Evolutionary conservation across 2,329 filamentous ascomycete genomes (phyloP).

Genomic region (Fonsecaea monophora): DNA sequence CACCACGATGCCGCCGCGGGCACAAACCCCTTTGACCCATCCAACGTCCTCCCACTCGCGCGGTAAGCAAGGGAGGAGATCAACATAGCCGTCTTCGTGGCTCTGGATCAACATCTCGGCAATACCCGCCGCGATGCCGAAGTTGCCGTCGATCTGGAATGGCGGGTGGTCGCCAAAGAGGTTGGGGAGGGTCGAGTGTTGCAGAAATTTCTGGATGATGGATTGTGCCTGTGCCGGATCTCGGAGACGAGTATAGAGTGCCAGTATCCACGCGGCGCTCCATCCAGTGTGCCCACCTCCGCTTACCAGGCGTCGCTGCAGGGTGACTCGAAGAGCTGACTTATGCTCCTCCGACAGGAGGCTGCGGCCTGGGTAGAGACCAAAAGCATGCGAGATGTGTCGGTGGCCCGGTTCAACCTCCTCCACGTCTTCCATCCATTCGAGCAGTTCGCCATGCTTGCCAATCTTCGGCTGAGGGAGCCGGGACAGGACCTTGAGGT

Average conservation of each 20-base stretch:
- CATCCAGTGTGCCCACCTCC: constrained; percentile 60
- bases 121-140: constrained; percentile 57
- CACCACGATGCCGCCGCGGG: constrained; percentile 14
- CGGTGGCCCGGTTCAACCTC: constrained; percentile 54
- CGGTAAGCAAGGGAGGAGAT: constrained; percentile 12
- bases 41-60: constrained; percentile 14
- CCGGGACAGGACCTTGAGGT: constrained; percentile 8
- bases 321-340: constrained; percentile 48
- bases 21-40: constrained; percentile 6
- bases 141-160: constrained; percentile 61
- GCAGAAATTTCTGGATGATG: constrained; percentile 51
- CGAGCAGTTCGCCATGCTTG: constrained; percentile 42
- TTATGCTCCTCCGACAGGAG: constrained; percentile 32
- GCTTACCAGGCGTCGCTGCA: constrained; percentile 43
- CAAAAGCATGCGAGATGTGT: constrained; percentile 60
- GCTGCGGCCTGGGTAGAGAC: constrained; percentile 53
- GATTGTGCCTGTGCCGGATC: constrained; percentile 48
- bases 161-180: constrained; percentile 55
- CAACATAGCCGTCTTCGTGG: constrained; percentile 29
- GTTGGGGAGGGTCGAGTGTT: constrained; percentile 53
- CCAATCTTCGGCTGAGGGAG: constrained; percentile 16
- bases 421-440: constrained; percentile 46
- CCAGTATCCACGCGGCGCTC: constrained; percentile 60
- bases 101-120: constrained; percentile 56
- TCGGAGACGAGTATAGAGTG: constrained; percentile 56